phyloP scores from a whole-genome alignment of 2,329 filamentous ascomycete species.

The Cadophora sp. region DNA sequence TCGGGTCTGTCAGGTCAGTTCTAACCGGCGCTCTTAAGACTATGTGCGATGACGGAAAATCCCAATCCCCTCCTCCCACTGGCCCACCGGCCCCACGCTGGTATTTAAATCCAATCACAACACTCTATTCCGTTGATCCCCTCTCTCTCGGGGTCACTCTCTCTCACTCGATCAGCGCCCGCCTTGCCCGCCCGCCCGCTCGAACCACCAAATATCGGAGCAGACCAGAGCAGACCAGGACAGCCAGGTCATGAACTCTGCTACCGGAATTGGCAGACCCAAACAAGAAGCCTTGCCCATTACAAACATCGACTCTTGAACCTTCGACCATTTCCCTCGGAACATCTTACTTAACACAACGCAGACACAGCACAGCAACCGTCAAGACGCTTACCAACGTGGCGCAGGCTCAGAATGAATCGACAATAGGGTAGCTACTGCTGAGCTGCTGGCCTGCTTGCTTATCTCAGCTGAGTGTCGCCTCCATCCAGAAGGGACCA shows the following conservation, averaged over 20 bases:
- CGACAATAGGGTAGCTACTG: neutral
- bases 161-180: neutral
- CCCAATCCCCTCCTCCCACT: neutral
- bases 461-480: constrained; percentile 28
- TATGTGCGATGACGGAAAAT: neutral
- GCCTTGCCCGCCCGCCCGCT: neutral
- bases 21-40: neutral
- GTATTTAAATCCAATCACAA: neutral
- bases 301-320: constrained; percentile 2
- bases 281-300: neutral
- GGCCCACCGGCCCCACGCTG: neutral
- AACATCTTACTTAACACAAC: neutral
- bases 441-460: constrained; percentile 19
- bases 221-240: neutral
- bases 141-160: constrained; percentile 1
- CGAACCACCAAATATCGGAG: neutral
- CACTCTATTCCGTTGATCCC: neutral
- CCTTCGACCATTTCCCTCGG: neutral
- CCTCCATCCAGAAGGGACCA: neutral
- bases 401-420: constrained; percentile 19
- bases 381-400: neutral
- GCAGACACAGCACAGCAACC: neutral
- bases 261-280: neutral
- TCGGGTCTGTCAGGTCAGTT: neutral
- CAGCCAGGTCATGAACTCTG: neutral